Conservation (phyloP, 148 eudicot species). For the Rhododendron ferrugineum region DNA sequence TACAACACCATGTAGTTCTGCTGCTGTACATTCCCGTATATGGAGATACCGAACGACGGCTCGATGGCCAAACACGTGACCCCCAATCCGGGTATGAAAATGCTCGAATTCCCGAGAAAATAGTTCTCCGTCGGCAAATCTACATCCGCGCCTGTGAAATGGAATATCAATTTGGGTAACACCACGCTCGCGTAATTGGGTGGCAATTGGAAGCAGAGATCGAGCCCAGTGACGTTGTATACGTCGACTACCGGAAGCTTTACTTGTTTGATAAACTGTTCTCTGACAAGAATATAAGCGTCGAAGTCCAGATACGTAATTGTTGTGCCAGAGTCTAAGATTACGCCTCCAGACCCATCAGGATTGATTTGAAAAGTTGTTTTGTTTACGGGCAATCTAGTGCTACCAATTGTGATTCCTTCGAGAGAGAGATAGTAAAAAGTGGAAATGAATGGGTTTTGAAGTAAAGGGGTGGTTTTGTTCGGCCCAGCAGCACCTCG, state of each 20-base stretch:
- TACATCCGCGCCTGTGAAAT: not conserved
- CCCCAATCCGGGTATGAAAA: no score
- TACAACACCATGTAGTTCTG: not conserved
- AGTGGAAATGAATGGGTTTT: rapidly evolving
- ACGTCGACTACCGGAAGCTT: not conserved
- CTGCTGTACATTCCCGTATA: not conserved
- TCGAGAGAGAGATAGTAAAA: not conserved
- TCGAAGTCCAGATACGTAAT: not conserved
- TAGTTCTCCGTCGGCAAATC: not conserved
- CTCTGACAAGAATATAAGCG: not conserved
- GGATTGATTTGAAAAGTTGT: not conserved
- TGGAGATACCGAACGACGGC: not conserved
- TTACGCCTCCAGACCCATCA: not conserved
- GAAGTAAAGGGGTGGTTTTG: not conserved
- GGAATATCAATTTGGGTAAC: not conserved
- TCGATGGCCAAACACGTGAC: not conserved
- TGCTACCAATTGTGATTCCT: not conserved
- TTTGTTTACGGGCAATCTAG: not conserved
- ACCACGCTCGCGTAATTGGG: not conserved
- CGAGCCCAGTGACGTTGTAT: not conserved
- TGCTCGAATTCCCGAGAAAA: not conserved
- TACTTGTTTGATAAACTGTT: not conserved
- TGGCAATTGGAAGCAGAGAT: not conserved
- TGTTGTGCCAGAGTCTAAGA: not conserved
- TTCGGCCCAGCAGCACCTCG: not conserved